Percentiles rank a stretch among this genome's conserved stretches.
Conservation (phyloP, 2,329 filamentous ascomycete species). For the Escovopsis weberi region DNA sequence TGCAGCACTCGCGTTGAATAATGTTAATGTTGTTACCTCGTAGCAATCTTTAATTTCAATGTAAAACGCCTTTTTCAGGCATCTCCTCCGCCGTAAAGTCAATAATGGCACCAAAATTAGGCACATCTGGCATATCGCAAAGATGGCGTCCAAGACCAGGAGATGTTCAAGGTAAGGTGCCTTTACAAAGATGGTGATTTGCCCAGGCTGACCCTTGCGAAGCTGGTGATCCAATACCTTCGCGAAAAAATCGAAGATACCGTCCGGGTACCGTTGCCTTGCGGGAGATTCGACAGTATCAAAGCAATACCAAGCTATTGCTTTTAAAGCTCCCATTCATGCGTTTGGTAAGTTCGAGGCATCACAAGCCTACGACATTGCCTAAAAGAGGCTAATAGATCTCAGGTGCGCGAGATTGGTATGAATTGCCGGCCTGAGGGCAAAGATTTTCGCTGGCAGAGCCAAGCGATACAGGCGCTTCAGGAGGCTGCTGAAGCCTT, state of each 20-base stretch:
- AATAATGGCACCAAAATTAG: constrained; percentile 4
- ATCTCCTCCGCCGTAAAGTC: not conserved
- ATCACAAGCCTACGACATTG: not conserved
- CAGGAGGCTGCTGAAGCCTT: constrained; percentile 97
- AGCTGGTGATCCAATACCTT: constrained; percentile 63
- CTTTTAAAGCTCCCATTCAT: constrained; percentile 70
- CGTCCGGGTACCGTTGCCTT: constrained; percentile 73
- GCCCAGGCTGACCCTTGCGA: constrained; percentile 10
- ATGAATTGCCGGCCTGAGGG: constrained; percentile 45
- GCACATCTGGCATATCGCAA: constrained; percentile 6
- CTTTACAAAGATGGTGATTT: not conserved
- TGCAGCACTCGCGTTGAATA: not conserved
- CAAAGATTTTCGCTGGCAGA: constrained; percentile 82
- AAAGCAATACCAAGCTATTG: constrained; percentile 77
- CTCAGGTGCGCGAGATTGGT: constrained; percentile 50
- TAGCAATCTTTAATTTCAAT: not conserved
- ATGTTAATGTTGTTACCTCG: not conserved
- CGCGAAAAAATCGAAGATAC: constrained; percentile 48
- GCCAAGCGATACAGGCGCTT: constrained; percentile 80
- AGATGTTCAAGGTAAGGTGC: constrained; percentile 25
- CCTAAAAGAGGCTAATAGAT: not conserved
- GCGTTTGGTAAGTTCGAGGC: constrained; percentile 41
- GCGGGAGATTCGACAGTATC: constrained; percentile 82
- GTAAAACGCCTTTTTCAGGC: not conserved
- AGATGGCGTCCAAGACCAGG: constrained; percentile 18